Evolutionary conservation across 2,329 filamentous ascomycete species (phyloP), one percentile per base, ranked within the genome.

Genomic region (Aspergillus amoenus): DNA sequence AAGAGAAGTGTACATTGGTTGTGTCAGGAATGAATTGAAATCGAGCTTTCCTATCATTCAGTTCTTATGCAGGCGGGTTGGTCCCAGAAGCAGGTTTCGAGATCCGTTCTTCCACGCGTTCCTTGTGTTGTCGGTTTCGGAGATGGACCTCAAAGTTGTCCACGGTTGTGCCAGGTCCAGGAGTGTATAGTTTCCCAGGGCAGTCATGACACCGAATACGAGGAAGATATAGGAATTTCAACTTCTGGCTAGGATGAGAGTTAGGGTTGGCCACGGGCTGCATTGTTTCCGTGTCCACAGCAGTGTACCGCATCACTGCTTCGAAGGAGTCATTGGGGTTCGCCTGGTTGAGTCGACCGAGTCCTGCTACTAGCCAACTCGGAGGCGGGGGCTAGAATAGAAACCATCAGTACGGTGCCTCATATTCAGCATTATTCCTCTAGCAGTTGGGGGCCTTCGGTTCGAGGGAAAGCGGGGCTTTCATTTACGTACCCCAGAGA

Each of bases 71-170:
- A 49, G 61, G 45, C 46, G 52, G 45, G 30, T 57, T 60, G 30
- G 37, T 54, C 22, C 55, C 57, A 34, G 59, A 45, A 24, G 45
- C 53, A 30, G 39, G 58, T 55, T 73, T 74, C 5, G 69, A 70
- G 17, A 81, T 65, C 21, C 81, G 76, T 53, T 77, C 75, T 60
- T 87, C 83, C 9, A 93, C 90, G 66, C 84, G 84, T 64, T 90
- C 86, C 66, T 88, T 84, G 73, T 99, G 94, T 52, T 83, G 80
- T 43, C 89, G 85, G 74, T 96, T 97, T 74, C 88, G 90, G 48
- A 97, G 80, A 77, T 99, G 94, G 1, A 95, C 86, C 75, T 96
- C 91, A 62, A 99, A 99, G 70, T 96, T 96, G 45, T 88, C 88
- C 5, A 93, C 90, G 2, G 91, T 92, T 71, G 84, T 89, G 22